Conservation (phyloP, 2,329 filamentous ascomycete genomes). For the Penicillium capsulatum region DNA sequence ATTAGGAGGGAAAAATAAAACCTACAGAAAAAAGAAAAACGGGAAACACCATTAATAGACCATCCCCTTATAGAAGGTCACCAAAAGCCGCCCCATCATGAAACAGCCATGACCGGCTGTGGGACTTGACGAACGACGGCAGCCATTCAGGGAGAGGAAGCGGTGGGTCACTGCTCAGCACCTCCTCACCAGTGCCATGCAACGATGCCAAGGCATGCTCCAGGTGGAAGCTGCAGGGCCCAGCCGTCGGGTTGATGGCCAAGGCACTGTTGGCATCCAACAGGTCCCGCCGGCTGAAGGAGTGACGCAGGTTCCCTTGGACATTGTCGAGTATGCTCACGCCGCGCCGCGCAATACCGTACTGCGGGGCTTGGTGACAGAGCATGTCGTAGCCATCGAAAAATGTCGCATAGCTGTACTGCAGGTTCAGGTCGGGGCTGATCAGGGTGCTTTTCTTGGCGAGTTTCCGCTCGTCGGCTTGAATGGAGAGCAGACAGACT, state of each 20-base stretch:
- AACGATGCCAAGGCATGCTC: slow-evolving; percentile 13
- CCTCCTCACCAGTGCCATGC: slow-evolving; percentile 6
- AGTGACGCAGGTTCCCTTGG: slow-evolving; percentile 5
- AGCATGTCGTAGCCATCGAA: slow-evolving; percentile 12
- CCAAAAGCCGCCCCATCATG: slow-evolving; percentile 9
- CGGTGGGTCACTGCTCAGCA: background rate
- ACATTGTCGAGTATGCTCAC: slow-evolving; percentile 10
- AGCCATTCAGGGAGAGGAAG: slow-evolving; percentile 14
- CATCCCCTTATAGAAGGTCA: slow-evolving; percentile 7
- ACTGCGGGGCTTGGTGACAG: slow-evolving; percentile 7
- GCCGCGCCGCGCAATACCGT: slow-evolving; percentile 9
- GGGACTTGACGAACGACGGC: slow-evolving; percentile 10
- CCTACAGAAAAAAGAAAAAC: background rate
- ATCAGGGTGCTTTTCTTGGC: slow-evolving; percentile 7
- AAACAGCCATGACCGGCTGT: slow-evolving; percentile 13
- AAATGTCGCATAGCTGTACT: slow-evolving; percentile 7
- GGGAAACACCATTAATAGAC: background rate
- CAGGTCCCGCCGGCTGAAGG: background rate
- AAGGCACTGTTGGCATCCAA: slow-evolving; percentile 1
- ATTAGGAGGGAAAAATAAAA: no score
- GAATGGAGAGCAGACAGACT: slow-evolving; percentile 14
- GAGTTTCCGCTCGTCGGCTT: slow-evolving; percentile 9
- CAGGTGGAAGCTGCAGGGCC: slow-evolving; percentile 5
- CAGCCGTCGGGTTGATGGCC: background rate
- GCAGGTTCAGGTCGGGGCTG: slow-evolving; percentile 7